phyloP scores from a whole-genome alignment of 1,284 basidiomycete species.

The Moesziomyces globuligerus region DNA sequence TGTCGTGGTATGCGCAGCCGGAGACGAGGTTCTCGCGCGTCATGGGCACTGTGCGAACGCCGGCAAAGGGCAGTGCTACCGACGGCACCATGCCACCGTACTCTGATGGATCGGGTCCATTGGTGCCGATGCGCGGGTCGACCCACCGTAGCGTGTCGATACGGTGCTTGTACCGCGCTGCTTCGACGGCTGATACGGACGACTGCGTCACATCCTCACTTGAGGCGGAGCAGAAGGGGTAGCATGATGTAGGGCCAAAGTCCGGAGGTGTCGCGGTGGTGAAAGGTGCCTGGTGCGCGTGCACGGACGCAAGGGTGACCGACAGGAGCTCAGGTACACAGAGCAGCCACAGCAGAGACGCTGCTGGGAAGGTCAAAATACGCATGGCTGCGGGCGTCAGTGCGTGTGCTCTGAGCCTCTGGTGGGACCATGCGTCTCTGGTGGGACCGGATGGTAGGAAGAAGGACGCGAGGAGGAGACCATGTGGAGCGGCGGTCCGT shows the following conservation, averaged over 20 bases:
- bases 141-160: slow-evolving; percentile 33
- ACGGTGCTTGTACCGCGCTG: slow-evolving; percentile 12
- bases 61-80: slow-evolving; percentile 40
- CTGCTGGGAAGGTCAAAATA: neutral
- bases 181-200: slow-evolving; percentile 13
- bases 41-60: slow-evolving; percentile 35
- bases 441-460: too few relatives aligned
- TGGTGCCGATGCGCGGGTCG: slow-evolving; percentile 53
- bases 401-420: too few relatives aligned
- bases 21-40: slow-evolving; percentile 42
- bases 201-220: too few relatives aligned
- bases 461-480: too few relatives aligned
- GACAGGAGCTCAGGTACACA: neutral
- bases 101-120: slow-evolving; percentile 45
- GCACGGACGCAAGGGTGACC: neutral
- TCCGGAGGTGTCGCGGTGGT: too few relatives aligned
- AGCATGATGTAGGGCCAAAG: slow-evolving; percentile 7
- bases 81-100: slow-evolving; percentile 51
- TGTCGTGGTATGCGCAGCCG: slow-evolving; percentile 45
- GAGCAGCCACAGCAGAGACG: neutral
- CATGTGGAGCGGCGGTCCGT: too few relatives aligned
- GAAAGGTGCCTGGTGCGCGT: slow-evolving; percentile 11
- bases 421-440: too few relatives aligned
- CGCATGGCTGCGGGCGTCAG: neutral
- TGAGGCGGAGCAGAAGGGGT: slow-evolving; percentile 24